Evolutionary conservation across 2,329 filamentous ascomycete genomes (phyloP).

Genomic region (Penicillium corylophilum): DNA sequence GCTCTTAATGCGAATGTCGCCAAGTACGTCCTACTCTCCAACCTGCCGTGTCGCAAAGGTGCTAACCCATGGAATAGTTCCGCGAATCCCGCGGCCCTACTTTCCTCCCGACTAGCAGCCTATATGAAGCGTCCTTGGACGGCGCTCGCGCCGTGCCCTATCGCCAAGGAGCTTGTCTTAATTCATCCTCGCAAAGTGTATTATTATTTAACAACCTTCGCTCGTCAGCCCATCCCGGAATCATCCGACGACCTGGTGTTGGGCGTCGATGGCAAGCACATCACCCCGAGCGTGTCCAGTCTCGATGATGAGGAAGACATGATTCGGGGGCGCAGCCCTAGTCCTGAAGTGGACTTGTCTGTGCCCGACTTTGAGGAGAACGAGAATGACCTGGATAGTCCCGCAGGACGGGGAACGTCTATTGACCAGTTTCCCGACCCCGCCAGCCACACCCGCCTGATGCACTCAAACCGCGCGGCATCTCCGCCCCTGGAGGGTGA

Average conservation of each 20-base stretch:
- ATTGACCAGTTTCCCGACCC: slow-evolving; percentile 53
- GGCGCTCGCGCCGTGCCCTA: slow-evolving; percentile 73
- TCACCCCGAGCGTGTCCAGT: slow-evolving; percentile 81
- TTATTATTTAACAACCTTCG: slow-evolving; percentile 89
- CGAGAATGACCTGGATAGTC: slow-evolving; percentile 52
- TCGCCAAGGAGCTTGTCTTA: slow-evolving; percentile 89
- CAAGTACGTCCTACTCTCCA: slow-evolving; percentile 65
- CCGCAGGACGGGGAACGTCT: slow-evolving; percentile 62
- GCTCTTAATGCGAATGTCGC: slow-evolving; percentile 78
- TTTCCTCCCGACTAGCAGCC: slow-evolving; percentile 84
- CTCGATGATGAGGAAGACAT: slow-evolving; percentile 67
- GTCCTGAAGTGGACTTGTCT: slow-evolving; percentile 89
- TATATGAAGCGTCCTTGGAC: slow-evolving; percentile 89
- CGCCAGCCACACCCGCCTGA: slow-evolving; percentile 57
- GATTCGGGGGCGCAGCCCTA: slow-evolving; percentile 69
- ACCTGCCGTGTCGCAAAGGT: slow-evolving; percentile 8
- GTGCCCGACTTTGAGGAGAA: slow-evolving; percentile 78
- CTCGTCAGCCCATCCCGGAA: slow-evolving; percentile 77
- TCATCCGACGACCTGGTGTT: slow-evolving; percentile 54
- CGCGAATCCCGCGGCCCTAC: slow-evolving; percentile 90
- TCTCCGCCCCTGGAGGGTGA: slow-evolving; percentile 90
- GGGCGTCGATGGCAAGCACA: slow-evolving; percentile 58
- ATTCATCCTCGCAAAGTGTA: slow-evolving; percentile 93
- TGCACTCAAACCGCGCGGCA: slow-evolving; percentile 67
- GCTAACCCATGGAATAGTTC: slow-evolving; percentile 61